phyloP scores from a whole-genome alignment of 345 rosid genomes.

The Isatis tinctoria region DNA sequence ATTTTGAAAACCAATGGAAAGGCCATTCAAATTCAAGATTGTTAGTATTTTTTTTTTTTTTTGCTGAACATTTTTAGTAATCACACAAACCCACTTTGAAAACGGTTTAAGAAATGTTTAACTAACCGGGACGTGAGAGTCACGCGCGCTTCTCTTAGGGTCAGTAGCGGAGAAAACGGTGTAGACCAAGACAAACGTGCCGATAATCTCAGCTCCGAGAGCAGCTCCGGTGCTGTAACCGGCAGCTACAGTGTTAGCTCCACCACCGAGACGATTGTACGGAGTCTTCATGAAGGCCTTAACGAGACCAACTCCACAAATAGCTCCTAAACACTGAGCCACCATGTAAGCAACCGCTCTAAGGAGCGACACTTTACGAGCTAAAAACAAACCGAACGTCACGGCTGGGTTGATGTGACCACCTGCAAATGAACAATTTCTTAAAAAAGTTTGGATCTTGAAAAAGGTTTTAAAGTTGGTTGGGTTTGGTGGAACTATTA shows the following conservation, averaged over 20 bases:
- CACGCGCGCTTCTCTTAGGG: slow-evolving; percentile 86
- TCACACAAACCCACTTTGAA: background rate
- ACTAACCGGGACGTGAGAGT: slow-evolving; percentile 80
- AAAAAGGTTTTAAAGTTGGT: no score
- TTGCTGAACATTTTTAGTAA: background rate
- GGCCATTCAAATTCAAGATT: background rate
- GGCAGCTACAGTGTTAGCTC: slow-evolving; percentile 48
- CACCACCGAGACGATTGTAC: slow-evolving; percentile 60
- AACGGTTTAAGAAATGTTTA: background rate
- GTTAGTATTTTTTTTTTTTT: no score
- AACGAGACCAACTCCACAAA: slow-evolving; percentile 78
- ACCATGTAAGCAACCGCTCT: slow-evolving; percentile 76
- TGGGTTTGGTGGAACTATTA: no score
- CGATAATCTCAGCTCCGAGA: slow-evolving; percentile 81
- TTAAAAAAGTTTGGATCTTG: no score
- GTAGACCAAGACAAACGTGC: slow-evolving; percentile 73
- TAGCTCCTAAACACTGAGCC: slow-evolving; percentile 73
- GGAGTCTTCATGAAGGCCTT: slow-evolving; percentile 66
- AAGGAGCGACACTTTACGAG: slow-evolving; percentile 62
- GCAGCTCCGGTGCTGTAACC: slow-evolving; percentile 72
- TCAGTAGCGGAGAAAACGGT: slow-evolving; percentile 84
- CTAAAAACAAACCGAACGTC: slow-evolving; percentile 45
- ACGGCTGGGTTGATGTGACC: slow-evolving; percentile 41
- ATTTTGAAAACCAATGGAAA: background rate
- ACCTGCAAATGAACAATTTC: background rate